These are phyloP conservation scores for Nematocida ausubeli DNA, from an alignment of 371 early-diverging fungal genomes.

Conservation along the genomic window DNA sequence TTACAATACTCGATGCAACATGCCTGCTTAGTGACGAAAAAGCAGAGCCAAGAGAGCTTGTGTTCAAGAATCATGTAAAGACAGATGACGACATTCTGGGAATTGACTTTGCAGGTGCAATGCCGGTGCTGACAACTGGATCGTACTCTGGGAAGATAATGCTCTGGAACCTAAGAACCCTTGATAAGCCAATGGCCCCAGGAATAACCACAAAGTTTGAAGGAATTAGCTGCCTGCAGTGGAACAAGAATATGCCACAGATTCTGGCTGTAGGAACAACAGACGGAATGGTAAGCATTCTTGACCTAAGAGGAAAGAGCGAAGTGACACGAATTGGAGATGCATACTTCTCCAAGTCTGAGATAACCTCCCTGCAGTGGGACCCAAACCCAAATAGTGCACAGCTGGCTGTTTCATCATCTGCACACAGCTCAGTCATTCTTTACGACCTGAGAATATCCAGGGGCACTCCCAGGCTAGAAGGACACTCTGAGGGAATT, in stretches of 20 bases:
- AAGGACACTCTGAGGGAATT: constrained; percentile 55
- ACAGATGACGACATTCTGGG: constrained; percentile 64
- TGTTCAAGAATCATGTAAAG: constrained; percentile 32
- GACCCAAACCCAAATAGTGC: constrained; percentile 29
- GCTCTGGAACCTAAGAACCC: constrained; percentile 62
- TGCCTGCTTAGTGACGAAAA: constrained; percentile 17
- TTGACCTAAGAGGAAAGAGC: constrained; percentile 66
- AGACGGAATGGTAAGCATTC: constrained; percentile 60
- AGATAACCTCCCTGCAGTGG: constrained; percentile 51
- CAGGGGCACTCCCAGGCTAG: constrained; percentile 39
- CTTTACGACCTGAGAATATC: constrained; percentile 50
- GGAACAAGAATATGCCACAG: constrained; percentile 66
- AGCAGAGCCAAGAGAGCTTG: constrained; percentile 29
- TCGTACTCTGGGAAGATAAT: constrained; percentile 63
- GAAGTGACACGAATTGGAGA: constrained; percentile 59
- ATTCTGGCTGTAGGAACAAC: constrained; percentile 63
- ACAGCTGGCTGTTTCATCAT: constrained; percentile 42
- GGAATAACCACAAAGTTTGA: constrained; percentile 56
- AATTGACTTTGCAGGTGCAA: constrained; percentile 62
- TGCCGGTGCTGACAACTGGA: constrained; percentile 64
- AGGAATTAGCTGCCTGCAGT: constrained; percentile 59
- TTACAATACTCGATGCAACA: constrained; percentile 55
- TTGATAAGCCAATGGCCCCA: constrained; percentile 64
- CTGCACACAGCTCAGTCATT: constrained; percentile 33
- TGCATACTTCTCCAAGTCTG: constrained; percentile 40